Evolutionary conservation across 257 asterid species (phyloP), one percentile per base, ranked within the genome.

Genomic region (Plantago ovata): DNA sequence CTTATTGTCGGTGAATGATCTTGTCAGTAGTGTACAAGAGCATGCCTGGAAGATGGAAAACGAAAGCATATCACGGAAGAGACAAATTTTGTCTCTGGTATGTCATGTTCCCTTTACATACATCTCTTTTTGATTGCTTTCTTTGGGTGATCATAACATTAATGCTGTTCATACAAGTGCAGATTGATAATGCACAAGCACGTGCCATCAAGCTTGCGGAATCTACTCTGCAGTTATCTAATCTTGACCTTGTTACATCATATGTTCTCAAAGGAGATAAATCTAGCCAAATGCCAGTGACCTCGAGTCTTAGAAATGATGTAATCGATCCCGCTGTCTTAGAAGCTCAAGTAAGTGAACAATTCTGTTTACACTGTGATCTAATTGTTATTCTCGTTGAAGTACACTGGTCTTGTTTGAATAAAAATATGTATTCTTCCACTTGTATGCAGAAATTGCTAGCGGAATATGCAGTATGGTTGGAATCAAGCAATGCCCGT

Each of bases 51-150:
- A 78, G 80, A 69, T 93, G 89, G 92, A 89, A 79, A 72, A 58
- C 50, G 94, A 93, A 62, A 89, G 90, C 80, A 69, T 82, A 61
- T 76, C 83, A 50, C 76, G 96, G 99, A 86, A 75, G 81, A 82
- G 81, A 69, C 83, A 83, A 65, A 76, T 84, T 65, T 73, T 83
- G 59, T 82, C 95, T 55, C 65, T 86, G 96, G 99, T 89, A 82
- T 68, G 73, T 18, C 58, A 33, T 56, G 51, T 39, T 24, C 57
- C 57, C 41, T 45, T 28, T 50, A 10, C 67, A 5, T 32, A 54
- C 64, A 4, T 20, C 20, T 47, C 62, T 65, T 55, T 53, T 69
- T 42, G 24, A 63, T 24, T 66, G 33, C 55, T 39, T 63, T 58
- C 51, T 36, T 20, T 19, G 13, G n/a, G 44, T 40, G 60, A 68